Base-by-base conservation (phyloP, 352 stramenopile species). In the Pythium sp. region DNA sequence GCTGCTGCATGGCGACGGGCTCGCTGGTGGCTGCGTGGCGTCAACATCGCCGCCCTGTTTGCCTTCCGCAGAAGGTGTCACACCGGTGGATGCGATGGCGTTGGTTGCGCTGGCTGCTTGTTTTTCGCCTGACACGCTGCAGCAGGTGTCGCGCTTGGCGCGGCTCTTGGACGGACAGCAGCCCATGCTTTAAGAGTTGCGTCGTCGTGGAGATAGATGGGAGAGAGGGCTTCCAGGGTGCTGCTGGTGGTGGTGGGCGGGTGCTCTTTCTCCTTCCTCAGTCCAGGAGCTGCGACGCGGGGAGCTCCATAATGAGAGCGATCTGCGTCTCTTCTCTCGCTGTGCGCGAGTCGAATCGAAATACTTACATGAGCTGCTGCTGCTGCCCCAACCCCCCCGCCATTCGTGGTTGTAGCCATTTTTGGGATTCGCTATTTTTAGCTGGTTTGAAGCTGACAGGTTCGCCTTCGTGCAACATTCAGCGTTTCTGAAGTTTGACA, bases 151-250 rank as follows among this genome's bases (percentile, higher is more conserved):
- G 53, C 58, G 53, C 54, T 73, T 41, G 20, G 49, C 24, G 55
- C 36, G 26, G 68, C 47, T 47, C 72, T 87, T 92, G 28, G 84
- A 92, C 58, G 81, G 72, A 63, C 79, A 92, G 71, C 82, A 92
- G 14, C 81, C 81, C 81, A 92, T 92, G 46, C 58, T 65, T n/a
- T 2, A 26, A 1, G 15, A 20, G 18, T 6, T 20, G 43, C 43
- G 43, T 20, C 41, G 41, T n/a, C 41, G 41, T 47, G 15, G 12
- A 46, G 2, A 43, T 15, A 3, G 36, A 26, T 26, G 9, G 1
- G 30, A 34, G 30, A 5, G 36, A 43, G 36, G 36, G 4, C 36
- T 43, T 43, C 36, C 36, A 43, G 36, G 5, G 1, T 43, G 36
- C 12, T 43, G 12, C 11, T 7, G 38, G 11, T 46, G 12, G 38